Base-by-base conservation (phyloP, 2,329 filamentous ascomycete species). In the Mariannaea elegans region DNA sequence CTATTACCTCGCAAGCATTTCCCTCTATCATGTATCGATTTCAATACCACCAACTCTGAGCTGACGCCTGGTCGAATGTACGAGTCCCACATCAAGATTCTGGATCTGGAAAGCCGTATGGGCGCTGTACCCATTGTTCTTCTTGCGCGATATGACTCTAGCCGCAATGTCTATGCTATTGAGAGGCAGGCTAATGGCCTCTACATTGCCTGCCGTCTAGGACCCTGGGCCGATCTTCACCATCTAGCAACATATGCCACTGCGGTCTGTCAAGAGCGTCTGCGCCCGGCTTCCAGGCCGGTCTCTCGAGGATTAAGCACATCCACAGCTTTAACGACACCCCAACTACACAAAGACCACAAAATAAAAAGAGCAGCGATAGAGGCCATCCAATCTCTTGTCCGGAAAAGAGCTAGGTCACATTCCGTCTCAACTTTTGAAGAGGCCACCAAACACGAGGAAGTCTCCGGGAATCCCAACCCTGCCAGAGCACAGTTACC, bases 201-300 rank as follows among this genome's bases (percentile, higher is more conserved):
- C 3, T 94, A 91, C 72, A 84, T 86, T 10, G 72, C 92, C 23
- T 93, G 89, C 73, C 88, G 85, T 67, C 78, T 95, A 41, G 89
- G 86, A 2, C 75, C 79, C 18, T 92, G 90, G 89, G 81, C 91
- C 19, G 84, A 88, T 61, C 71, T 90, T 50, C 80, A 83, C 32
- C 76, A 80, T 7, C 77, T 93, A 24, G 76, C 76, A 21, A 72
- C 74, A 10, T 73, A 80, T 36, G 84, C 86, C 36, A 85, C 83
- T 0, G 73, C 71, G 4, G 48, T 75, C 24, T 75, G 68, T 42
- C 68, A 61, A 21, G 69, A 77, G 10, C 74, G 76, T 10, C 53
- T 78, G 7, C 60, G 61, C 7, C 64, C 67, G 21, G 24, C 48
- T 14, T 53, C 57, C 14, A 67, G 61, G 23, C 53, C 48, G 4